These are phyloP conservation scores for Alternaria angustiovoidea DNA, from an alignment of 2,329 filamentous ascomycete species.

Conservation along the genomic window DNA sequence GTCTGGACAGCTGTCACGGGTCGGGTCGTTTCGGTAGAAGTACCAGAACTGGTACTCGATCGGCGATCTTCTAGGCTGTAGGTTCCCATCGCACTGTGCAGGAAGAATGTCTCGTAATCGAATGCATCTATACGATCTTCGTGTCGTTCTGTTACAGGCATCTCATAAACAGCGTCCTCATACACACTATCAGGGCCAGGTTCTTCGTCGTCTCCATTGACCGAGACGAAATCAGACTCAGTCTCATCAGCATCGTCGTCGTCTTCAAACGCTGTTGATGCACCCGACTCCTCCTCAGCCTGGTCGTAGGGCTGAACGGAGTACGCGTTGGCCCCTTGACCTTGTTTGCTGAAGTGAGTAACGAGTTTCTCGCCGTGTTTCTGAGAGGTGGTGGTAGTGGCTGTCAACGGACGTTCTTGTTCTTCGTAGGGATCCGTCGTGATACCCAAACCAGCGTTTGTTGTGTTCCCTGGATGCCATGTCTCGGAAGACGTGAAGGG, in stretches of 20 bases:
- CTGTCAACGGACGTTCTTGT: slow-evolving; percentile 12
- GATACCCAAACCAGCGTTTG: slow-evolving; percentile 42
- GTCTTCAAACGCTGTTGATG: slow-evolving; percentile 27
- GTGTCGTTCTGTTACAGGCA: slow-evolving; percentile 66
- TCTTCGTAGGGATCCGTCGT: slow-evolving; percentile 34
- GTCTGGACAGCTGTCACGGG: slow-evolving; percentile 42
- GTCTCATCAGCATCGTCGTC: slow-evolving; percentile 42
- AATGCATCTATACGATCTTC: slow-evolving; percentile 95
- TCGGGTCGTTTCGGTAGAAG: slow-evolving; percentile 62
- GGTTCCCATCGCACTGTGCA: slow-evolving; percentile 88
- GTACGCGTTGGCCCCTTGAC: background rate
- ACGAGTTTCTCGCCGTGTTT: slow-evolving; percentile 29
- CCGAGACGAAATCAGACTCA: slow-evolving; percentile 50
- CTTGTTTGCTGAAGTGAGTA: slow-evolving; percentile 8
- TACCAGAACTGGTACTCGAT: slow-evolving; percentile 61
- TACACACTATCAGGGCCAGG: slow-evolving; percentile 50
- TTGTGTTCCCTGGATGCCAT: slow-evolving; percentile 56
- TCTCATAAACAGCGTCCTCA: slow-evolving; percentile 55
- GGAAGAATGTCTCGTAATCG: slow-evolving; percentile 94
- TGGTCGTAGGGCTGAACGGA: slow-evolving; percentile 30
- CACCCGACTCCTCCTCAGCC: slow-evolving; percentile 31
- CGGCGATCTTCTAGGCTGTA: slow-evolving; percentile 68
- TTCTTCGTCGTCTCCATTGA: slow-evolving; percentile 39
- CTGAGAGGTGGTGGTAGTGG: slow-evolving; percentile 27
- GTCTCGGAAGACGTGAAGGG: slow-evolving; percentile 79